These are phyloP conservation scores for Porcisia hertigi DNA, from an alignment of 208 protist species.

Conservation along the genomic window DNA sequence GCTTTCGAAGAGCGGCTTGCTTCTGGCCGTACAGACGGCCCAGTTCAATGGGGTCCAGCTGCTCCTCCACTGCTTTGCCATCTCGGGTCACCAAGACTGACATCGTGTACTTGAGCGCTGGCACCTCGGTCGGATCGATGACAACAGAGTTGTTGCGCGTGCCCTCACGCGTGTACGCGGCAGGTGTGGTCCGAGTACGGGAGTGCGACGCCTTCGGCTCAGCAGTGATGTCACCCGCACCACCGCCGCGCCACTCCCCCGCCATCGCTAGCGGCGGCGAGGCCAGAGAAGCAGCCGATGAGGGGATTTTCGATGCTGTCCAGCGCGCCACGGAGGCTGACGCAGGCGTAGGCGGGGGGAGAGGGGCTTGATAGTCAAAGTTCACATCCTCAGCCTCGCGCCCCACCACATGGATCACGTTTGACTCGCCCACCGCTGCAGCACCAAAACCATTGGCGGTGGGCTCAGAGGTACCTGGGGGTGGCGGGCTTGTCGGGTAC, in stretches of 20 bases:
- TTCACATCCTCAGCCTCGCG: neutral
- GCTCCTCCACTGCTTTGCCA: conserved; percentile 47
- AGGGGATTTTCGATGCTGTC: neutral
- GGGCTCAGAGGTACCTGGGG: neutral
- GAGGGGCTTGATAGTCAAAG: neutral
- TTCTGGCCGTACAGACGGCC: conserved; percentile 69
- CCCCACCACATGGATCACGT: neutral
- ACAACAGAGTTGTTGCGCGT: neutral
- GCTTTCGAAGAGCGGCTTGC: conserved; percentile 59
- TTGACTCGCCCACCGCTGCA: neutral
- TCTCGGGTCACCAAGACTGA: conserved; percentile 49
- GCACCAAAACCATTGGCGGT: neutral
- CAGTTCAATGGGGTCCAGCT: conserved; percentile 60
- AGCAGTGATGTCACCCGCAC: neutral
- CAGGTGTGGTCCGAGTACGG: neutral
- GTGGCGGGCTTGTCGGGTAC: neutral
- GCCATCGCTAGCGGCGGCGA: conserved; percentile 9
- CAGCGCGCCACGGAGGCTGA: neutral
- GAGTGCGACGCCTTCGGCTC: neutral
- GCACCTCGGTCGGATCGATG: conserved; percentile 31
- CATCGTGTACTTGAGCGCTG: conserved; percentile 32
- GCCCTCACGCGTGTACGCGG: neutral
- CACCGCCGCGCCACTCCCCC: conserved; percentile 16
- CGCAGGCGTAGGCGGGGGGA: neutral
- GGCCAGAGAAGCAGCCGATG: neutral